A percentile compares a stretch with the other conserved stretches of the same genome.
Conservation (phyloP, 805 yeast species). For the Diddensiella santjacobensis region DNA sequence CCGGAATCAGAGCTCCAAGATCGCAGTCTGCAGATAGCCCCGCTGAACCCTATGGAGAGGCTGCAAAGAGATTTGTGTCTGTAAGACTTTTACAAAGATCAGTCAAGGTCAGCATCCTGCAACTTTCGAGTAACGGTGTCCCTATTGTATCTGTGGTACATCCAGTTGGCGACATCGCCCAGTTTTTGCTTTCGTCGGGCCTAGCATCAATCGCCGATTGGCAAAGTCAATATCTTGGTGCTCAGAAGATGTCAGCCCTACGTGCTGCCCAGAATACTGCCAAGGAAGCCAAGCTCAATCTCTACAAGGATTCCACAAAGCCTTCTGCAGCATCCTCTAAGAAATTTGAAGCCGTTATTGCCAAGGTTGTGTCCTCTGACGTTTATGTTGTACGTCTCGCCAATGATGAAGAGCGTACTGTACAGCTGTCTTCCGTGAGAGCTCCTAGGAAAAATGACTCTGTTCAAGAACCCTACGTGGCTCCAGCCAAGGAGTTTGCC, state of each 20-base stretch:
- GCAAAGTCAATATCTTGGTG: slow-evolving; percentile 69
- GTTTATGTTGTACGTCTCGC: slow-evolving; percentile 54
- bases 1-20: slow-evolving; percentile 73
- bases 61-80: slow-evolving; percentile 62
- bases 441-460: slow-evolving; percentile 67
- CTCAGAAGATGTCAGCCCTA: slow-evolving; percentile 55
- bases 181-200: slow-evolving; percentile 63
- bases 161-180: slow-evolving; percentile 75
- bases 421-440: slow-evolving; percentile 72
- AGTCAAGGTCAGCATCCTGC: slow-evolving; percentile 55
- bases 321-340: slow-evolving; percentile 33
- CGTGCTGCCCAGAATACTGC: slow-evolving; percentile 67
- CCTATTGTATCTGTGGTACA: slow-evolving; percentile 51
- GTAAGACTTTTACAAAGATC: slow-evolving; percentile 58
- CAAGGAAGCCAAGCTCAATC: slow-evolving; percentile 48
- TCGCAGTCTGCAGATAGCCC: slow-evolving; percentile 44
- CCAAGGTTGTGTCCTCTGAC: slow-evolving; percentile 65
- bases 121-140: slow-evolving; percentile 48
- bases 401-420: slow-evolving; percentile 49
- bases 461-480: slow-evolving; percentile 51
- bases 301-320: slow-evolving; percentile 46
- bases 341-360: slow-evolving; percentile 50
- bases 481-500: slow-evolving; percentile 69
- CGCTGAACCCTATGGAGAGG: slow-evolving; percentile 59
- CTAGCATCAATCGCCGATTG: slow-evolving; percentile 74